phyloP scores from a whole-genome alignment of 208 protist genomes.

The Borovskyia barvae region DNA sequence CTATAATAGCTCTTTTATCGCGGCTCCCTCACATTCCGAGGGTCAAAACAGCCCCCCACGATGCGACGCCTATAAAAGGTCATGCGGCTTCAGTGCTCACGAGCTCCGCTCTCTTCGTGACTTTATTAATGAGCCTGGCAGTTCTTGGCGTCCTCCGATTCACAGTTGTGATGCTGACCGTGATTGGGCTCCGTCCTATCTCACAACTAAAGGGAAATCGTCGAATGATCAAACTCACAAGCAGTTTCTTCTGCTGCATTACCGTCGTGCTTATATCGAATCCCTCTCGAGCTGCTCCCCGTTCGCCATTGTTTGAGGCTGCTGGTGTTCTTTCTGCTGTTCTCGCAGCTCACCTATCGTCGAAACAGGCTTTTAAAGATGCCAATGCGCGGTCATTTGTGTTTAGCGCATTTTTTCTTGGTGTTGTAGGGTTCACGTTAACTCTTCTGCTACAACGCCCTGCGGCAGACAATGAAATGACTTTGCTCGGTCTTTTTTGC shows the following conservation, averaged over 20 bases:
- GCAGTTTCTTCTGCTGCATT: not conserved
- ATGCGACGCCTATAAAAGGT: not conserved
- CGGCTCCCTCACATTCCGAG: not conserved
- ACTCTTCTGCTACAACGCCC: conserved; percentile 5
- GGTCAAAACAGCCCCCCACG: not conserved
- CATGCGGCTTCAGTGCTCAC: too few species aligned
- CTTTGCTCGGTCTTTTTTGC: conserved; percentile 6
- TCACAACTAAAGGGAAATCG: too few species aligned
- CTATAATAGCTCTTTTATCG: conserved; percentile 10
- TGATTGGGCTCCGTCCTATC: too few species aligned
- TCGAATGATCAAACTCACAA: too few species aligned
- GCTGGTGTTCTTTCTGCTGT: conserved; percentile 3
- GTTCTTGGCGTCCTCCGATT: too few species aligned
- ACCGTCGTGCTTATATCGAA: conserved; percentile 1
- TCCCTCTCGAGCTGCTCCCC: not conserved
- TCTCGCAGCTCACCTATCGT: conserved; percentile 7
- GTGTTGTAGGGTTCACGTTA: conserved; percentile 7
- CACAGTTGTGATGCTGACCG: too few species aligned
- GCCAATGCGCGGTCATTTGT: conserved; percentile 10
- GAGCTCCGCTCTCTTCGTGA: too few species aligned
- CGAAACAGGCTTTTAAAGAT: not conserved
- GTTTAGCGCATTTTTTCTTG: conserved; percentile 1
- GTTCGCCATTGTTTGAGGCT: not conserved
- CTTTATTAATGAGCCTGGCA: too few species aligned
- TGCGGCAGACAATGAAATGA: conserved; percentile 8